Percentiles rank a stretch among this genome's conserved stretches.
Conservation (phyloP, 192 early-diverging fungal species). For the Coemansia guatemalensis region DNA sequence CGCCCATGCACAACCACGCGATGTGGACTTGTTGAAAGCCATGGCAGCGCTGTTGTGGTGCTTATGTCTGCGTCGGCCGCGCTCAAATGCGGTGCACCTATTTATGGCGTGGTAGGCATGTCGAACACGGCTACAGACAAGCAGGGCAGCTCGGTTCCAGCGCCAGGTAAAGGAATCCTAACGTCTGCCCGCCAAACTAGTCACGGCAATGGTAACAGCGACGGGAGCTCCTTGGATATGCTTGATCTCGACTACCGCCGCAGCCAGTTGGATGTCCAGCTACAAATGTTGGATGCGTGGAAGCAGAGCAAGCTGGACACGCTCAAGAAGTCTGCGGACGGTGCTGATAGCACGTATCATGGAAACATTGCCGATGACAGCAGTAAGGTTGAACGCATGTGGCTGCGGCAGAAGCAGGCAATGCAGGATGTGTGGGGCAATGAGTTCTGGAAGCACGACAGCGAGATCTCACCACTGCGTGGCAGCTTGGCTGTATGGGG, state of each 20-base stretch:
- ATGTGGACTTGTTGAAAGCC: constrained; percentile 89
- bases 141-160: too few relatives aligned
- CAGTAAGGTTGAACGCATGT: constrained; percentile 61
- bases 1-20: constrained; percentile 86
- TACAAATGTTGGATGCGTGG: constrained; percentile 9
- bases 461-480: constrained; percentile 78
- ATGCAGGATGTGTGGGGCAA: constrained; percentile 70
- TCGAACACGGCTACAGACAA: constrained; percentile 92
- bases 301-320: constrained; percentile 1
- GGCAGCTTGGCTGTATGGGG: constrained; percentile 85
- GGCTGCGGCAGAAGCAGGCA: constrained; percentile 66
- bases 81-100: constrained; percentile 85
- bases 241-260: constrained; percentile 83
- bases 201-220: too few relatives aligned
- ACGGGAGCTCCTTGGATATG: constrained; percentile 54
- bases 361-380: background rate
- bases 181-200: constrained; percentile 77
- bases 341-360: too few relatives aligned
- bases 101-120: constrained; percentile 84
- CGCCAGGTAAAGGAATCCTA: constrained; percentile 84
- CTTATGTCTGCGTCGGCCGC: constrained; percentile 85
- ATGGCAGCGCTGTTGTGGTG: constrained; percentile 83
- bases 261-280: constrained; percentile 59
- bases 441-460: constrained; percentile 78
- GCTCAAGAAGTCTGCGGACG: background rate